These are phyloP conservation scores for Triglochin maritima DNA, from an alignment of 106 monocot genomes.

Conservation along the genomic window DNA sequence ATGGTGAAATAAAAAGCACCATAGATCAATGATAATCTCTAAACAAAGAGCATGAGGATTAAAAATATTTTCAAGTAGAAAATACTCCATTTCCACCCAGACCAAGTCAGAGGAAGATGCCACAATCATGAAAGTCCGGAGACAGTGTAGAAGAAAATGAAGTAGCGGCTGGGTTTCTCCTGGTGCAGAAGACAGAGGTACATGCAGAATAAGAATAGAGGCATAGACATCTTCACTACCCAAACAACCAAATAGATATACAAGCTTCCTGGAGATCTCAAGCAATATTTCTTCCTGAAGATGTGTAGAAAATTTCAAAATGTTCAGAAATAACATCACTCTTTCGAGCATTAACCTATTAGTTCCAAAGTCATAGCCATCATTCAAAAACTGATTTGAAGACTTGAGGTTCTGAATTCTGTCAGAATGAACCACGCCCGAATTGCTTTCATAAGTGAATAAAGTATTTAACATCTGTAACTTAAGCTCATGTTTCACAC, in stretches of 20 bases:
- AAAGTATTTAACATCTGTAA: slow-evolving; percentile 45
- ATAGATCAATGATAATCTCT: slow-evolving; percentile 63
- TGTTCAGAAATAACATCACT: slow-evolving; percentile 53
- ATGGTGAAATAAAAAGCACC: slow-evolving; percentile 63
- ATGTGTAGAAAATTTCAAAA: slow-evolving; percentile 49
- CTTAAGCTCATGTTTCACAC: slow-evolving; percentile 30
- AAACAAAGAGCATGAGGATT: slow-evolving; percentile 69
- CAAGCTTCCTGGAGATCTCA: slow-evolving; percentile 52
- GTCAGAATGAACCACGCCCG: slow-evolving; percentile 1
- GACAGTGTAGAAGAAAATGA: slow-evolving; percentile 35
- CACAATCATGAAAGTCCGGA: slow-evolving; percentile 69
- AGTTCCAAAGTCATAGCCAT: background rate
- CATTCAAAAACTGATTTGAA: background rate
- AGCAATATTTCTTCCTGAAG: slow-evolving; percentile 54
- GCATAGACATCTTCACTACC: slow-evolving; percentile 48
- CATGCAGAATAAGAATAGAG: slow-evolving; percentile 39
- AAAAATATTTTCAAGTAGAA: slow-evolving; percentile 57
- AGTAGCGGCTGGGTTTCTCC: slow-evolving; percentile 35
- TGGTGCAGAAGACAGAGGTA: slow-evolving; percentile 35
- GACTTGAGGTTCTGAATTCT: background rate
- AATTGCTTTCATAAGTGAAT: slow-evolving; percentile 30
- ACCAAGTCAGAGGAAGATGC: slow-evolving; percentile 33
- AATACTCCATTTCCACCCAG: slow-evolving; percentile 50
- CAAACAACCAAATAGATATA: slow-evolving; percentile 38
- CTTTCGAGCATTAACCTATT: slow-evolving; percentile 35